These are phyloP conservation scores for Phycomyces nitens DNA, from an alignment of 192 early-diverging fungal genomes.

Conservation along the genomic window DNA sequence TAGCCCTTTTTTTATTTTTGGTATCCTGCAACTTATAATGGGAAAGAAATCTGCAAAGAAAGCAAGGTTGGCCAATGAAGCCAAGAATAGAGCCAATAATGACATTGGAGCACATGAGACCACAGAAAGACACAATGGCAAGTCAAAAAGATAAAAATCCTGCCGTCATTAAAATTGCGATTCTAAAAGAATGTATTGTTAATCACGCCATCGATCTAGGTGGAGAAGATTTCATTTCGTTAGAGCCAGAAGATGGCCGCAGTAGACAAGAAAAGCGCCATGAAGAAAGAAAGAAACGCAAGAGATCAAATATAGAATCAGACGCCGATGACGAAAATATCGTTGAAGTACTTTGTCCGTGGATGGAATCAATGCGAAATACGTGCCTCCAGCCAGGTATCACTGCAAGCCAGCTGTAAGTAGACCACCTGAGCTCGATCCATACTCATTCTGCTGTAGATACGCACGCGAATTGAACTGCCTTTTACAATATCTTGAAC, in stretches of 20 bases:
- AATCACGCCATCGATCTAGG: too few species aligned
- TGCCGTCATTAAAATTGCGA: too few species aligned
- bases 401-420: constrained; percentile 13
- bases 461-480: constrained; percentile 58
- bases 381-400: background rate
- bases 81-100: too few species aligned
- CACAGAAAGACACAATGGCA: too few species aligned
- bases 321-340: background rate
- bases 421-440: too few species aligned
- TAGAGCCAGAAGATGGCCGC: background rate
- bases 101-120: too few species aligned
- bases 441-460: constrained; percentile 3
- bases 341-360: constrained; percentile 1
- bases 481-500: constrained; percentile 78
- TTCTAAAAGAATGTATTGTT: too few species aligned
- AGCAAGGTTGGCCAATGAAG: too few species aligned
- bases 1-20: too few species aligned
- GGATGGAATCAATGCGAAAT: constrained; percentile 3
- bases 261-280: constrained; percentile 12
- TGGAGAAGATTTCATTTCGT: constrained; percentile 20
- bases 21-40: too few species aligned
- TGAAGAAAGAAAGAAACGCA: constrained; percentile 4
- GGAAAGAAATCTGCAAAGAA: too few species aligned
- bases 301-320: background rate
- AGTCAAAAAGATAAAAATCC: too few species aligned